These are phyloP conservation scores for Solanum peruvianum DNA, from an alignment of 257 asterid species.

Conservation along the genomic window DNA sequence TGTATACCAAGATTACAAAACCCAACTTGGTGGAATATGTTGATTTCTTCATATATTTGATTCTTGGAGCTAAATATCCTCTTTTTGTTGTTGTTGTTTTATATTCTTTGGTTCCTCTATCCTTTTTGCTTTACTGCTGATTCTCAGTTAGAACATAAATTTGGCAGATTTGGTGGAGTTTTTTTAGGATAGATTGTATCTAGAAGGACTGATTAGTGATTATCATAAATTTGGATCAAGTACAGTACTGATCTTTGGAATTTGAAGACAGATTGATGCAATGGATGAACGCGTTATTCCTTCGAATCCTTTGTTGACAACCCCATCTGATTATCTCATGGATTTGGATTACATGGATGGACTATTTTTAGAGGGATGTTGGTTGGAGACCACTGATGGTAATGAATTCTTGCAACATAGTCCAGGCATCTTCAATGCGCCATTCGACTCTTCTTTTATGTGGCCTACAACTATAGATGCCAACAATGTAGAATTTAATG, in stretches of 20 bases:
- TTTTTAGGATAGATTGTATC: not conserved
- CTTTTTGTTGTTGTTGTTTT: conserved; percentile 6
- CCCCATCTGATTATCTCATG: conserved; percentile 43
- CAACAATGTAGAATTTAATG: conserved; percentile 12
- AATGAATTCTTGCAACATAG: conserved; percentile 41
- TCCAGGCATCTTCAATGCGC: conserved; percentile 31
- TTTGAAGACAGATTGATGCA: conserved; percentile 9
- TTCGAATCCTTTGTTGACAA: conserved; percentile 16
- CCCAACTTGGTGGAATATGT: conserved; percentile 22
- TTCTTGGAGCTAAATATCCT: conserved; percentile 8
- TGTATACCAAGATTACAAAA: conserved; percentile 4
- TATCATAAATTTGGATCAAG: conserved; percentile 3
- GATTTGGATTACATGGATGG: conserved; percentile 87
- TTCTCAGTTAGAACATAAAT: not conserved
- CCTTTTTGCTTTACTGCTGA: not conserved
- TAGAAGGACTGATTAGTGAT: not conserved
- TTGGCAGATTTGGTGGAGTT: conserved; percentile 12
- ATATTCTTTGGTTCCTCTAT: not conserved
- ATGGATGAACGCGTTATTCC: conserved; percentile 62
- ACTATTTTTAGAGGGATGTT: conserved; percentile 61
- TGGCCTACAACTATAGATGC: conserved; percentile 43
- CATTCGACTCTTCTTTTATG: conserved; percentile 48
- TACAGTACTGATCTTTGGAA: not conserved
- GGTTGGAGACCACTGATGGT: conserved; percentile 67
- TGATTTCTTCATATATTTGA: conserved; percentile 10